These are phyloP conservation scores for Candida lessepsii DNA, from an alignment of 805 yeast species.

Conservation along the genomic window DNA sequence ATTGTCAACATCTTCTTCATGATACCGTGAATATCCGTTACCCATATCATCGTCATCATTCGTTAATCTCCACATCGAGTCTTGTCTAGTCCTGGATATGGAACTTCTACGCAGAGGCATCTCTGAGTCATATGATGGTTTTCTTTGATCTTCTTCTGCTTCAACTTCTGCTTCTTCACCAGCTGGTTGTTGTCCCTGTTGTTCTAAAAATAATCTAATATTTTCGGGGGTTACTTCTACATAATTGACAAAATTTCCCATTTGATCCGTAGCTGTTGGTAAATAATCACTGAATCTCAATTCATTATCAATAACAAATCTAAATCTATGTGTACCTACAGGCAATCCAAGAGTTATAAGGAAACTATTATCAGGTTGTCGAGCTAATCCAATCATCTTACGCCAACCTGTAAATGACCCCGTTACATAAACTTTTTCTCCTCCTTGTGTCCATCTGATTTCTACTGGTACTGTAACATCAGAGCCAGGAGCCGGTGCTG, in stretches of 20 bases:
- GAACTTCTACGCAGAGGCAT: conserved; percentile 27
- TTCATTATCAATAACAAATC: conserved; percentile 93
- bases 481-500: conserved; percentile 22
- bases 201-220: conserved; percentile 29
- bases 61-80: conserved; percentile 62
- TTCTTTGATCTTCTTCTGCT: conserved; percentile 6
- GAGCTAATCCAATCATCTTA: conserved; percentile 86
- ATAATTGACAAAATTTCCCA: conserved; percentile 94
- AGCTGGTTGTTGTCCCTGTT: conserved; percentile 15
- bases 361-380: conserved; percentile 53
- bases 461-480: conserved; percentile 52
- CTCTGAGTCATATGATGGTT: conserved; percentile 10
- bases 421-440: conserved; percentile 89
- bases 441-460: conserved; percentile 95
- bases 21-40: conserved; percentile 73
- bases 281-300: conserved; percentile 81
- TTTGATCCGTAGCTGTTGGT: conserved; percentile 96
- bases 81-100: conserved; percentile 39
- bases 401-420: conserved; percentile 99
- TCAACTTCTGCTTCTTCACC: not conserved
- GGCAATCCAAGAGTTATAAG: conserved; percentile 75
- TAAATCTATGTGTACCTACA: conserved; percentile 87
- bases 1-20: conserved; percentile 49
- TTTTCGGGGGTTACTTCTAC: conserved; percentile 63
- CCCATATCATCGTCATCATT: conserved; percentile 82